These are phyloP conservation scores for Mycena citricolor DNA, from an alignment of 1,284 basidiomycete genomes.

Conservation along the genomic window DNA sequence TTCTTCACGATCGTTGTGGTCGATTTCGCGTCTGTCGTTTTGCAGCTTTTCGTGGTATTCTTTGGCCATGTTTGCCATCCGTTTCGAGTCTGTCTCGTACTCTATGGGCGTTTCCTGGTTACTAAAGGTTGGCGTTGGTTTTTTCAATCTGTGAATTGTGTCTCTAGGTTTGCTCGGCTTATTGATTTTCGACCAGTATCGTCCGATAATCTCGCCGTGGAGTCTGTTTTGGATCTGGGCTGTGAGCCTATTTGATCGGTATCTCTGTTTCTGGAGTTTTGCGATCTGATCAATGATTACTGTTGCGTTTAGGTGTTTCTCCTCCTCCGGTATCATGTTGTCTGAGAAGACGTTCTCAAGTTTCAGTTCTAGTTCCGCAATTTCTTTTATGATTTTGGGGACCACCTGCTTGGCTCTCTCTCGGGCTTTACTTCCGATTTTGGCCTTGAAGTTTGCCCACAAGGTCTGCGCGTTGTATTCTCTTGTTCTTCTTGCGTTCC, in stretches of 20 bases:
- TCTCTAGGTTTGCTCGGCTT: background rate
- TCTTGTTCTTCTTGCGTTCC: background rate
- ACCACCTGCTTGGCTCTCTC: background rate
- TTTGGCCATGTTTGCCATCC: slow-evolving; percentile 1
- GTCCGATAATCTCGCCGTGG: background rate
- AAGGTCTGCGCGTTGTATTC: background rate
- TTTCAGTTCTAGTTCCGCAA: background rate
- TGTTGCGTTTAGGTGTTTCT: background rate
- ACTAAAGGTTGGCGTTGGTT: slow-evolving; percentile 14
- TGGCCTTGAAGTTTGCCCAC: background rate
- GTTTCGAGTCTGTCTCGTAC: background rate
- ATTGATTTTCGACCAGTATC: background rate
- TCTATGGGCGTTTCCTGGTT: slow-evolving; percentile 4
- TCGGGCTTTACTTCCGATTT: background rate
- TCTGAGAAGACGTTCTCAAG: background rate
- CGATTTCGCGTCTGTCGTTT: no score
- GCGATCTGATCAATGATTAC: background rate
- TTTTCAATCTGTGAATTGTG: background rate
- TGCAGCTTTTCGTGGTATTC: slow-evolving; percentile 4
- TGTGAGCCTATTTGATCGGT: no score
- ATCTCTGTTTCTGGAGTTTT: background rate
- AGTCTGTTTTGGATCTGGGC: background rate
- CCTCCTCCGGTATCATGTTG: background rate
- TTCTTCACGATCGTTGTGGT: background rate
- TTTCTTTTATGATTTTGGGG: background rate